Percentiles rank a stretch among this genome's conserved stretches.
Conservation (phyloP, 306 rosid genomes). For the Bauhinia variegata region DNA sequence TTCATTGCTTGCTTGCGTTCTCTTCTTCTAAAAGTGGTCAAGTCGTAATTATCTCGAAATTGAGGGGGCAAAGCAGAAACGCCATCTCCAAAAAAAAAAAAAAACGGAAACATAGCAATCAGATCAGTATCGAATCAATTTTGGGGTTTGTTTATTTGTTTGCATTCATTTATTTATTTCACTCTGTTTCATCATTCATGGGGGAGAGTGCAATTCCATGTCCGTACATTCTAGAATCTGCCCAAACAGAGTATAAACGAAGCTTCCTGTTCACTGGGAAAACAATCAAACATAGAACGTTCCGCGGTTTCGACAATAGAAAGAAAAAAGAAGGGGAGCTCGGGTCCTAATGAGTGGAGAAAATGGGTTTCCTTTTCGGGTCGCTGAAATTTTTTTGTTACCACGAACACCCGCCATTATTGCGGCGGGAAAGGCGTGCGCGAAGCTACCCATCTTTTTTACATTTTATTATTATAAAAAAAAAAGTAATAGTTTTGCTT, state of each 20-base stretch:
- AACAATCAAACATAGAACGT: constrained; percentile 37
- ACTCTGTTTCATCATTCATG: constrained; percentile 17
- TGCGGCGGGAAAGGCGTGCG: constrained; percentile 77
- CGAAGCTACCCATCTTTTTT: constrained; percentile 11
- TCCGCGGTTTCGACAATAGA: constrained; percentile 41
- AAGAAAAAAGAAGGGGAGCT: neutral
- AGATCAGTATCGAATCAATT: constrained; percentile 40
- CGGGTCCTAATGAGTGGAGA: neutral
- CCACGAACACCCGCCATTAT: constrained; percentile 61
- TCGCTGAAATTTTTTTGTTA: constrained; percentile 15
- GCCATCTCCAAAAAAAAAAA: neutral
- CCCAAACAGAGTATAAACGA: constrained; percentile 16
- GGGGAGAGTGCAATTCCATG: constrained; percentile 39
- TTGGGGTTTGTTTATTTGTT: constrained; percentile 43
- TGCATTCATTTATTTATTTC: constrained; percentile 33
- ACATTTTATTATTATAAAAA: constrained; percentile 15
- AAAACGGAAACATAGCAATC: constrained; percentile 39
- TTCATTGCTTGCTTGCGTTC: constrained; percentile 8
- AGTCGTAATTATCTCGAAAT: constrained; percentile 39
- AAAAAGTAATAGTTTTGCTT: constrained; percentile 11
- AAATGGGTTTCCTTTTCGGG: constrained; percentile 35
- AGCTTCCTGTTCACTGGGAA: constrained; percentile 19
- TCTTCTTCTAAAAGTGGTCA: constrained; percentile 18
- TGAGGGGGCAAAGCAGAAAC: constrained; percentile 14
- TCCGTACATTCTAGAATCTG: constrained; percentile 54